These are phyloP conservation scores for Alternaria gansuensis DNA, from an alignment of 2,329 filamentous ascomycete species.

Conservation along the genomic window DNA sequence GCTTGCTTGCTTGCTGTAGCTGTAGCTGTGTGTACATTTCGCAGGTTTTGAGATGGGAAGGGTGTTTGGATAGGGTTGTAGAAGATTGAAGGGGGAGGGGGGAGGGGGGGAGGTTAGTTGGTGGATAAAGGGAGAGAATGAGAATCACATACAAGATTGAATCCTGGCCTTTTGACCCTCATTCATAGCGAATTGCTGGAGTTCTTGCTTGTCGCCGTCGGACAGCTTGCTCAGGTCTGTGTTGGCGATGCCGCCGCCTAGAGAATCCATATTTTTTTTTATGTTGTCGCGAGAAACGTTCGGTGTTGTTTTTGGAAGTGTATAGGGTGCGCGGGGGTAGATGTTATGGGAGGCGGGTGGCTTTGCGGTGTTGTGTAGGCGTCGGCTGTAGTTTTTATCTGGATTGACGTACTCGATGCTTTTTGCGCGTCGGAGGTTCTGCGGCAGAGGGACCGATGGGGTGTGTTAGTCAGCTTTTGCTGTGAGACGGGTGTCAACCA, in stretches of 20 bases:
- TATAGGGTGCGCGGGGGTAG: slow-evolving; percentile 11
- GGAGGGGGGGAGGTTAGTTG: too few species aligned
- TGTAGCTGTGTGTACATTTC: neutral
- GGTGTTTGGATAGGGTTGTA: neutral
- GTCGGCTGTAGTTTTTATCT: neutral
- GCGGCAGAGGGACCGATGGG: neutral
- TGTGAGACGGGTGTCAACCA: neutral
- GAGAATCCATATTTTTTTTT: slow-evolving; percentile 42
- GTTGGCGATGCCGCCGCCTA: slow-evolving; percentile 57
- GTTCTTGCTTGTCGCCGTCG: slow-evolving; percentile 83
- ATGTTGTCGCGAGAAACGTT: slow-evolving; percentile 13
- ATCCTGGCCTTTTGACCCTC: slow-evolving; percentile 87
- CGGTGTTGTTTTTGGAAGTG: neutral
- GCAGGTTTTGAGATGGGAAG: neutral
- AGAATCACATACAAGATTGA: slow-evolving; percentile 53
- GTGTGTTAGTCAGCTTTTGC: slow-evolving; percentile 6
- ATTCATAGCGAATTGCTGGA: slow-evolving; percentile 84
- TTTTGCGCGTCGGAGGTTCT: slow-evolving; percentile 6
- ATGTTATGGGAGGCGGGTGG: neutral
- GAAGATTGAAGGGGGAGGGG: neutral
- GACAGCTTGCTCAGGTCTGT: slow-evolving; percentile 78
- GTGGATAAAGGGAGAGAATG: too few species aligned
- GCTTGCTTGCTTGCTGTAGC: neutral
- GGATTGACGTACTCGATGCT: slow-evolving; percentile 10
- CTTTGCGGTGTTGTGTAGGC: neutral